These are phyloP conservation scores for Helichrysum umbraculigerum DNA, from an alignment of 129 eudicot genomes.

Conservation along the genomic window DNA sequence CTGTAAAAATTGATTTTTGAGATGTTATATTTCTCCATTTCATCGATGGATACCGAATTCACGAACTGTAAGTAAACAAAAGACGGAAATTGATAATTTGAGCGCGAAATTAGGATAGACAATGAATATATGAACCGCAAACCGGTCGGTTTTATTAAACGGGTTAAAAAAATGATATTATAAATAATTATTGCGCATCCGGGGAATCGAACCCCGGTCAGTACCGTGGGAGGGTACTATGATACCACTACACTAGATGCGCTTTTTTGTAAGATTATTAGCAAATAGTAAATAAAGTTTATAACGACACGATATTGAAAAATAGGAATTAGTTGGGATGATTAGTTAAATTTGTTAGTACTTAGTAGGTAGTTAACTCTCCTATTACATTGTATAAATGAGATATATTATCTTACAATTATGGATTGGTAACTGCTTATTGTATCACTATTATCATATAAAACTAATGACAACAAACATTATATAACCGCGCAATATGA, in stretches of 20 bases:
- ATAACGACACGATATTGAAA: no score
- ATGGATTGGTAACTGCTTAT: no score
- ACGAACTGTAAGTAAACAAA: background rate
- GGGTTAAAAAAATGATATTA: background rate
- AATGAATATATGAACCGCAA: background rate
- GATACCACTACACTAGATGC: slow-evolving; percentile 99
- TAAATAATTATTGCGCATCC: slow-evolving; percentile 68
- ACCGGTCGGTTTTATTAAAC: background rate
- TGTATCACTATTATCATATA: no score
- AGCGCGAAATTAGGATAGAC: background rate
- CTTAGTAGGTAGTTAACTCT: no score
- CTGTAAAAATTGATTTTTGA: slow-evolving; percentile 27
- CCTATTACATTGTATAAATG: no score
- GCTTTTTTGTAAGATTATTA: slow-evolving; percentile 22
- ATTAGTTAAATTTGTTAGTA: no score
- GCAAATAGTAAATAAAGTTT: no score
- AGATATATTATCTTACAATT: no score
- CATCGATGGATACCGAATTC: slow-evolving; percentile 23
- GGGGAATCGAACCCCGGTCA: slow-evolving; percentile 99
- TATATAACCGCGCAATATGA: no score
- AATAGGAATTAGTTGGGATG: no score
- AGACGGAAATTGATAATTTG: background rate
- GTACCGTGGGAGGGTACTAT: slow-evolving; percentile 99
- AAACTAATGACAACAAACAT: no score
- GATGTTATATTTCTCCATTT: slow-evolving; percentile 41